These are phyloP conservation scores for Hypoxylon subgilvum DNA, from an alignment of 495 filamentous ascomycete species.

Conservation along the genomic window DNA sequence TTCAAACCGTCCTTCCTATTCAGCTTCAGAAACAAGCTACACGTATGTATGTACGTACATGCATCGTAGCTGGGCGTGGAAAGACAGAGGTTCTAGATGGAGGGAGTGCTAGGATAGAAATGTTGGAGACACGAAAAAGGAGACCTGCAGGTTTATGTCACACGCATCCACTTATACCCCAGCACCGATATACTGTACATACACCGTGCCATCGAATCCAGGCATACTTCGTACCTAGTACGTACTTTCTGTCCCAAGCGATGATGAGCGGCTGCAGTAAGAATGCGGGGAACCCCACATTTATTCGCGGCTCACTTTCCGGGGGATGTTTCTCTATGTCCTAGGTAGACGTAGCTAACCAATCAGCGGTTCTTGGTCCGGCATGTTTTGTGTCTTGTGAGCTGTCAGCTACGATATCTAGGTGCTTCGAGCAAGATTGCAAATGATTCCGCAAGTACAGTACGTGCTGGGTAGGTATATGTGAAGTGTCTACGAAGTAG, in stretches of 20 bases:
- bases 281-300: slow-evolving; percentile 37
- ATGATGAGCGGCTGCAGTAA: slow-evolving; percentile 33
- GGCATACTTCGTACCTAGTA: not conserved
- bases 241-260: slow-evolving; percentile 7
- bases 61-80: too few species aligned
- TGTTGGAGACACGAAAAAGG: slow-evolving; percentile 13
- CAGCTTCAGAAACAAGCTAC: not conserved
- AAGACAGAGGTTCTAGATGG: too few species aligned
- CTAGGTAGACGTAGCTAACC: not conserved
- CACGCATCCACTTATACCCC: slow-evolving; percentile 34
- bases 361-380: too few species aligned
- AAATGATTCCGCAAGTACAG: too few species aligned
- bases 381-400: too few species aligned
- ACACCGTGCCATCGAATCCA: not conserved
- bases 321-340: not conserved
- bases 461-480: too few species aligned
- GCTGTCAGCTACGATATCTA: too few species aligned
- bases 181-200: slow-evolving; percentile 4
- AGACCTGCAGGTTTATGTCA: slow-evolving; percentile 36
- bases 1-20: not conserved
- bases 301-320: slow-evolving; percentile 24
- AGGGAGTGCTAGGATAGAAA: too few species aligned
- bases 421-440: too few species aligned
- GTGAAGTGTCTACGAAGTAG: too few species aligned
- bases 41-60: not conserved